A percentile compares a stretch with the other conserved stretches of the same genome.
phyloP scores from a whole-genome alignment of 1,284 basidiomycete species.

The Ustilago tritici region DNA sequence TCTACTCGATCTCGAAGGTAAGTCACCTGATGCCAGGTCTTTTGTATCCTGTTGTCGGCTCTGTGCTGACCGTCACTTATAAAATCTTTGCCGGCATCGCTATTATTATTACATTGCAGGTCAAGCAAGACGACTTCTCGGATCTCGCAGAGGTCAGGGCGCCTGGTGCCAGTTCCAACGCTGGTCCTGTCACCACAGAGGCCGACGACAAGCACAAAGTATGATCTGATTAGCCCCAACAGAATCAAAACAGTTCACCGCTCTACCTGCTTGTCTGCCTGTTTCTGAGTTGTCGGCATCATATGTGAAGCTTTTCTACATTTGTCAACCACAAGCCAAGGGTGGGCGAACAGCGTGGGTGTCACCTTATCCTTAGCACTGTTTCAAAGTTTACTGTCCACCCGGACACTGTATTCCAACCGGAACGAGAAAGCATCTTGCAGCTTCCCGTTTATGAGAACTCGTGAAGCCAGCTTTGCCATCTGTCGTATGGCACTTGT shows the following conservation, averaged over 20 bases:
- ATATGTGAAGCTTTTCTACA: not conserved
- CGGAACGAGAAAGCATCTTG: no score
- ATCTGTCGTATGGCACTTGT: no score
- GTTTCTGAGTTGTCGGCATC: not conserved
- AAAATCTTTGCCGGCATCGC: no score
- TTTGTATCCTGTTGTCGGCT: not conserved
- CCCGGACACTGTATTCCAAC: no score
- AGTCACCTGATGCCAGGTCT: not conserved
- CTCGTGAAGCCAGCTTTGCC: no score
- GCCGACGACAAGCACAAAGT: conserved; percentile 46
- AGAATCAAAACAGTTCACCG: not conserved
- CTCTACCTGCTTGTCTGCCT: not conserved
- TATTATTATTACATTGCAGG: conserved; percentile 17
- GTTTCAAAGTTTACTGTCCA: no score
- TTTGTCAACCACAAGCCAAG: no score
- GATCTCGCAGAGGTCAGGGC: conserved; percentile 57
- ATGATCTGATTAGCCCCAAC: not conserved
- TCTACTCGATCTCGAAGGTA: conserved; percentile 80
- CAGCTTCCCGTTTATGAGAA: no score
- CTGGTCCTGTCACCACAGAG: conserved; percentile 41
- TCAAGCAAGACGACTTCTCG: conserved; percentile 65
- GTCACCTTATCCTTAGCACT: no score
- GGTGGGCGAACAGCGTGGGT: no score
- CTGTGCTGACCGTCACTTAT: not conserved
- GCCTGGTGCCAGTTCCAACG: conserved; percentile 23